Conservation (phyloP, 164 flowering plant genomes). For the Sextonia rubra region DNA sequence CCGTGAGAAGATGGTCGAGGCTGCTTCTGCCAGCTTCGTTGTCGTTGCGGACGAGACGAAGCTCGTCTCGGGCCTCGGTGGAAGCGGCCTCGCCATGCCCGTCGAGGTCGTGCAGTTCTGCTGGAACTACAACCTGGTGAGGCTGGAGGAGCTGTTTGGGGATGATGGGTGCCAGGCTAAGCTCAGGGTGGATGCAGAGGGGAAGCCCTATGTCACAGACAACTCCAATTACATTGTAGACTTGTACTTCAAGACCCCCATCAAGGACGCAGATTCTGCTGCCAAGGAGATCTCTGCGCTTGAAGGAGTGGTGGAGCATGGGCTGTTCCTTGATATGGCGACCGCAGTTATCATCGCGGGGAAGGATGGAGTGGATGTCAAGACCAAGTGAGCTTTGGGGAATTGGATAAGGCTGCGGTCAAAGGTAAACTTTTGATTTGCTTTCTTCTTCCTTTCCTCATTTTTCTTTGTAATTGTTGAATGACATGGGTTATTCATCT, state of each 20-base stretch:
- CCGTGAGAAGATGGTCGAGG: constrained; percentile 20
- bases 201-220: constrained; percentile 17
- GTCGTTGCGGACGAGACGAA: constrained; percentile 17
- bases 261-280: constrained; percentile 11
- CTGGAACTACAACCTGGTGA: constrained; percentile 9
- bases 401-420: background rate
- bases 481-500: background rate
- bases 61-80: constrained; percentile 8
- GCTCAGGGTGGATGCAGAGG: constrained; percentile 11
- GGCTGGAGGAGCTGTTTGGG: constrained; percentile 12
- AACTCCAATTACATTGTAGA: constrained; percentile 20
- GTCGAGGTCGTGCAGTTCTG: constrained; percentile 17
- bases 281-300: constrained; percentile 13
- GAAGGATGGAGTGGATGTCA: constrained; percentile 9
- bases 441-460: background rate
- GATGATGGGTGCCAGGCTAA: constrained; percentile 13
- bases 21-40: constrained; percentile 8
- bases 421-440: background rate
- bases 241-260: constrained; percentile 16
- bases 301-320: constrained; percentile 20
- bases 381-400: constrained; percentile 10
- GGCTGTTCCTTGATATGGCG: constrained; percentile 15
- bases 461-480: background rate
- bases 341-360: constrained; percentile 14
- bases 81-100: constrained; percentile 16